Evolutionary conservation across 495 filamentous ascomycete species (phyloP).

Genomic region (Bacidia rubella): DNA sequence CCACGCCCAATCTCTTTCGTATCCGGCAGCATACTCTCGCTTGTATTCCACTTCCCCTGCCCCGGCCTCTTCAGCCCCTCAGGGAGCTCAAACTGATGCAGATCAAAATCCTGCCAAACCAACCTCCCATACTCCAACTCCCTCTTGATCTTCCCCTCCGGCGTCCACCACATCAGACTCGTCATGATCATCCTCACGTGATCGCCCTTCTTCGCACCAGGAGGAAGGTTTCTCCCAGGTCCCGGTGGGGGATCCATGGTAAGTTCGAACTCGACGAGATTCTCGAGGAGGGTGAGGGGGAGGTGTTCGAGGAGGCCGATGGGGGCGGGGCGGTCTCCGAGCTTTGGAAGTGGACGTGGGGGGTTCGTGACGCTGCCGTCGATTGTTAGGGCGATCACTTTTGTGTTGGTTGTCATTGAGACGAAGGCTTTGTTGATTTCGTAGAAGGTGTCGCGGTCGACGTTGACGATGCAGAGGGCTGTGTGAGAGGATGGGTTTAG

Average conservation of each 20-base stretch:
- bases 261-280: not conserved
- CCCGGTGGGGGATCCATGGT: not conserved
- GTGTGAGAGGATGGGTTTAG: not conserved
- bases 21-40: too few species aligned
- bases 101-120: conserved; percentile 2
- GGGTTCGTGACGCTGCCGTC: not conserved
- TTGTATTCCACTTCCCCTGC: too few species aligned
- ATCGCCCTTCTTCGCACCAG: not conserved
- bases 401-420: not conserved
- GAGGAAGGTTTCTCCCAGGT: not conserved
- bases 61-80: not conserved
- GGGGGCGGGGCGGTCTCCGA: too few species aligned
- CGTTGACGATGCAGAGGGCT: not conserved
- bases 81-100: not conserved
- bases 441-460: conserved; percentile 4
- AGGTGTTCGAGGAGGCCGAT: too few species aligned
- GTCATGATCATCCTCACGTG: conserved; percentile 2
- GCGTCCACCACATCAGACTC: conserved; percentile 3
- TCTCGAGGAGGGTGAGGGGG: conserved; percentile 1
- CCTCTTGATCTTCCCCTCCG: not conserved
- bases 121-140: conserved; percentile 7
- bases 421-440: not conserved
- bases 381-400: conserved; percentile 1
- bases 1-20: too few species aligned
- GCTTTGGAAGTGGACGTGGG: too few species aligned